Percentiles rank a stretch among this genome's conserved stretches.
These are phyloP conservation scores for Hypoxylon perforatum DNA, from an alignment of 495 filamentous ascomycete species.

Conservation along the genomic window DNA sequence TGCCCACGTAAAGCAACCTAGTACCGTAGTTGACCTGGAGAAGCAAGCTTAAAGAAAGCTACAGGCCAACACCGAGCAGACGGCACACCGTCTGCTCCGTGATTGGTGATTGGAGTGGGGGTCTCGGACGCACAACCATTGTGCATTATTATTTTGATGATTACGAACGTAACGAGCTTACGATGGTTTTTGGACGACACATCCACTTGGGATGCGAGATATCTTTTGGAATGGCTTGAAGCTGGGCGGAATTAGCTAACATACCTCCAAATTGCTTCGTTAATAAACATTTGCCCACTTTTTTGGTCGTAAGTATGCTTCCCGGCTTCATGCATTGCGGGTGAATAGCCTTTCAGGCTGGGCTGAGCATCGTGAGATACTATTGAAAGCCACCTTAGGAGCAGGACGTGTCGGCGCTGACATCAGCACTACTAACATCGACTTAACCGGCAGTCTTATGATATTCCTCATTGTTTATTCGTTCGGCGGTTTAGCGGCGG, in stretches of 20 bases:
- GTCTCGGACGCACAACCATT: conserved; percentile 11
- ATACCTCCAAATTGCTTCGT: neutral
- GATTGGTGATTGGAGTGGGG: neutral
- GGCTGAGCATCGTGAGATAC: conserved; percentile 8
- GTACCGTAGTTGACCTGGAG: conserved; percentile 29
- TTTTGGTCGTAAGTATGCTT: neutral
- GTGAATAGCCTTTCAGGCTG: conserved; percentile 13
- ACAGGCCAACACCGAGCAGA: neutral
- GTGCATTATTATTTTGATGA: conserved; percentile 4
- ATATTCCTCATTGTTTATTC: neutral
- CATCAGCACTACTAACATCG: conserved; percentile 23
- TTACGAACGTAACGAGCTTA: conserved; percentile 34
- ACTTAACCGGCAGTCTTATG: conserved; percentile 4
- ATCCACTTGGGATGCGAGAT: neutral
- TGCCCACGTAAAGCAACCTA: conserved; percentile 32
- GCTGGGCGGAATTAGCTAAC: neutral
- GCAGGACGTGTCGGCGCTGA: conserved; percentile 17
- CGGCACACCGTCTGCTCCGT: neutral
- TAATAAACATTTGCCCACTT: conserved; percentile 4
- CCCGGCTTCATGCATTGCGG: neutral
- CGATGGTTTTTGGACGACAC: conserved; percentile 14
- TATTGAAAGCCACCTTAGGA: conserved; percentile 15
- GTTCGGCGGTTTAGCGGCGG: conserved; percentile 1
- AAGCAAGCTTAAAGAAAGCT: conserved; percentile 35
- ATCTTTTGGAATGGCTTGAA: neutral